These are phyloP conservation scores for Lupinus albus DNA, from an alignment of 306 rosid species.

Conservation along the genomic window DNA sequence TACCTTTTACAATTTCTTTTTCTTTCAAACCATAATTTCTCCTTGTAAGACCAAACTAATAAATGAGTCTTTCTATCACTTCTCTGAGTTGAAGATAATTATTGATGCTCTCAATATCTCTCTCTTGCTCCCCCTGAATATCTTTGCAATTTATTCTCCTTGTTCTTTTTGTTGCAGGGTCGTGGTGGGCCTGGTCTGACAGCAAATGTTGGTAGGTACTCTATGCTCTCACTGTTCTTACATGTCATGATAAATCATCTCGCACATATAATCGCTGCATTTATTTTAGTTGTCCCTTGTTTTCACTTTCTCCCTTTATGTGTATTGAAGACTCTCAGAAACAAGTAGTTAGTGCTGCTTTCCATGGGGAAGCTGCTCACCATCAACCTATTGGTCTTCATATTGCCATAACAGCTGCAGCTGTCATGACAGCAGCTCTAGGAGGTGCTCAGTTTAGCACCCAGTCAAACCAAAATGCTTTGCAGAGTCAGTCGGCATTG, in stretches of 20 bases:
- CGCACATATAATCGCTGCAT: constrained; percentile 27
- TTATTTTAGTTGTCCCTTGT: constrained; percentile 27
- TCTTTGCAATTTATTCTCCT: neutral
- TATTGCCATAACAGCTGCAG: constrained; percentile 79
- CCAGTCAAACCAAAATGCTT: constrained; percentile 56
- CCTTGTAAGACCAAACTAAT: constrained; percentile 10
- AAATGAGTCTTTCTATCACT: constrained; percentile 4
- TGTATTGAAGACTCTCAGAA: constrained; percentile 63
- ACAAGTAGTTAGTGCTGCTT: constrained; percentile 58
- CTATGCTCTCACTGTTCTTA: constrained; percentile 22
- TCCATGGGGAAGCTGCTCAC: constrained; percentile 66
- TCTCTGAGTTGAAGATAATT: constrained; percentile 5
- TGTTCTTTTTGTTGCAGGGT: constrained; percentile 64
- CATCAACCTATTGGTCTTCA: constrained; percentile 96
- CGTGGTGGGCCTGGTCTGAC: constrained; percentile 97
- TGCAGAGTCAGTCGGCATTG: constrained; percentile 48
- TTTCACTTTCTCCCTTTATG: constrained; percentile 38
- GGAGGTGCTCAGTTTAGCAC: constrained; percentile 80
- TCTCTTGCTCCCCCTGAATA: neutral
- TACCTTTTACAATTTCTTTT: neutral
- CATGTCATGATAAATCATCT: constrained; percentile 37
- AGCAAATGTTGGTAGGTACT: constrained; percentile 72
- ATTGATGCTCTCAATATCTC: neutral
- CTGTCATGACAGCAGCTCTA: constrained; percentile 82
- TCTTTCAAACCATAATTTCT: constrained; percentile 7